Conservation (phyloP, 192 early-diverging fungal genomes). For the Chytriomyces hyalinus region DNA sequence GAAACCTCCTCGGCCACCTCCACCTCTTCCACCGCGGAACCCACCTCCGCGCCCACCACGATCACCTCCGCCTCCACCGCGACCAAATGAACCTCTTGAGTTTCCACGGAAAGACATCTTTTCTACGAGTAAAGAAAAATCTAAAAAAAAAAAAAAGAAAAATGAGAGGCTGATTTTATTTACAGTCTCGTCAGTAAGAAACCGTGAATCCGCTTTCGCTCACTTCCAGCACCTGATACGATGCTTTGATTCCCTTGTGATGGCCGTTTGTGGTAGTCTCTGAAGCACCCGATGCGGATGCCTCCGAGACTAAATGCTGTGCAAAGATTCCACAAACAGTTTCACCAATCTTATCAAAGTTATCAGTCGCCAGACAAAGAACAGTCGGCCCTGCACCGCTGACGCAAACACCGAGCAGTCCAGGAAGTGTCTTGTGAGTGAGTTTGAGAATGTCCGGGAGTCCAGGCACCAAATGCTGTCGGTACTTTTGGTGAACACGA, state of each 20-base stretch:
- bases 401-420: slow-evolving; percentile 90
- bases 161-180: background rate
- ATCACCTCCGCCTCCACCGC: slow-evolving; percentile 58
- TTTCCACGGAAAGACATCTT: slow-evolving; percentile 33
- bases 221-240: slow-evolving; percentile 31
- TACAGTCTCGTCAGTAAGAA: background rate
- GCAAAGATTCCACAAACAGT: slow-evolving; percentile 68
- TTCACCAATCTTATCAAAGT: slow-evolving; percentile 85
- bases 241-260: slow-evolving; percentile 38
- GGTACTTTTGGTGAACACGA: slow-evolving; percentile 94
- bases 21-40: slow-evolving; percentile 45
- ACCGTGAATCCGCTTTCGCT: slow-evolving; percentile 16
- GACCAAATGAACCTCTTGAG: slow-evolving; percentile 37
- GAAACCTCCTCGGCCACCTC: slow-evolving; percentile 61
- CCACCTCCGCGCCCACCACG: slow-evolving; percentile 51
- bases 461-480: slow-evolving; percentile 92
- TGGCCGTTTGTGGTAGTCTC: slow-evolving; percentile 24
- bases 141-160: slow-evolving; percentile 18
- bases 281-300: slow-evolving; percentile 35
- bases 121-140: slow-evolving; percentile 2
- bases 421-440: slow-evolving; percentile 75
- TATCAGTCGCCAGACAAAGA: slow-evolving; percentile 80
- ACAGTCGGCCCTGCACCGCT: slow-evolving; percentile 98
- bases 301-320: slow-evolving; percentile 56
- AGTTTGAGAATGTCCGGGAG: slow-evolving; percentile 82